phyloP scores from a whole-genome alignment of 805 yeast species.

The Millerago galiae region DNA sequence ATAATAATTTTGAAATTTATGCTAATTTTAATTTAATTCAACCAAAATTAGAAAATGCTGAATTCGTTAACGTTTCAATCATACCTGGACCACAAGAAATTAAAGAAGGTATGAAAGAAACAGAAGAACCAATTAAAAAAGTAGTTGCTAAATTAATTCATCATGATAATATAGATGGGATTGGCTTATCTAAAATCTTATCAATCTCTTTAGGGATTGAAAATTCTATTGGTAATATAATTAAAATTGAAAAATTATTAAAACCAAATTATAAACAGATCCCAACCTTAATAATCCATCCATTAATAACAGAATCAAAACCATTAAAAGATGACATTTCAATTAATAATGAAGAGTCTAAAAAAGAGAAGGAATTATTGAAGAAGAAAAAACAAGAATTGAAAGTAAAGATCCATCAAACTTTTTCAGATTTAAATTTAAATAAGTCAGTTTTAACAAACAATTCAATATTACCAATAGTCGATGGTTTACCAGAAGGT shows the following conservation, averaged over 20 bases:
- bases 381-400: constrained; percentile 14
- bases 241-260: constrained; percentile 41
- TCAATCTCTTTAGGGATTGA: constrained; percentile 52
- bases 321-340: constrained; percentile 25
- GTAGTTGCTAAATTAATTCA: constrained; percentile 48
- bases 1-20: constrained; percentile 36
- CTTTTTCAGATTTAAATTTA: constrained; percentile 12
- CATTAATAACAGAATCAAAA: constrained; percentile 36
- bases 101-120: constrained; percentile 2
- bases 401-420: constrained; percentile 19
- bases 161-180: constrained; percentile 28
- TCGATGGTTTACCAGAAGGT: constrained; percentile 50
- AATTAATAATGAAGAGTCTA: constrained; percentile 16
- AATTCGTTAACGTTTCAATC: constrained; percentile 45
- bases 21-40: constrained; percentile 35
- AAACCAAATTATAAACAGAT: constrained; percentile 26
- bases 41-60: constrained; percentile 29
- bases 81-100: constrained; percentile 45
- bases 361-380: constrained; percentile 17
- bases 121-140: constrained; percentile 8
- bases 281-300: constrained; percentile 46
- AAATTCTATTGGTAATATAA: constrained; percentile 43
- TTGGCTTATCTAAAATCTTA: constrained; percentile 47
- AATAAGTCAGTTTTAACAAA: constrained; percentile 40
- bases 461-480: constrained; percentile 43